A percentile compares a stretch with the other conserved stretches of the same genome.
Conservation (phyloP, 2,329 filamentous ascomycete species). For the Graphium sp. region DNA sequence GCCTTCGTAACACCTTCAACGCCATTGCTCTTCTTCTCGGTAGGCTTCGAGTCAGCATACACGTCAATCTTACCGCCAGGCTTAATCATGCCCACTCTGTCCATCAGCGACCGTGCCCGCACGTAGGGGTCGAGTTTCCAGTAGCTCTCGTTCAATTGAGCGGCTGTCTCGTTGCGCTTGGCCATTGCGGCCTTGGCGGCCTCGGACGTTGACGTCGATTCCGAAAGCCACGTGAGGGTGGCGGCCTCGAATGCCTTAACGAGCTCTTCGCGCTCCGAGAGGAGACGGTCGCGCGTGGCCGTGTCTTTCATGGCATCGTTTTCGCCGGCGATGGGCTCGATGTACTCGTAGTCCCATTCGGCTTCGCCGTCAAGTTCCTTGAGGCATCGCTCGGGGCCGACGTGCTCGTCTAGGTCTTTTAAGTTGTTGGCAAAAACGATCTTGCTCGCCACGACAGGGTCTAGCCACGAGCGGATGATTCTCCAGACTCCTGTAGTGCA, state of each 20-base stretch:
- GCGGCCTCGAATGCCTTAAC: constrained; percentile 57
- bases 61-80: constrained; percentile 53
- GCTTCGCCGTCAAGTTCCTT: constrained; percentile 79
- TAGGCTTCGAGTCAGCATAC: constrained; percentile 28
- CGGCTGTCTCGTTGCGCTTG: constrained; percentile 44
- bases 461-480: constrained; percentile 89
- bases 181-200: constrained; percentile 29
- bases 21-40: constrained; percentile 3
- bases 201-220: constrained; percentile 9
- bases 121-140: constrained; percentile 84
- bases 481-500: constrained; percentile 63
- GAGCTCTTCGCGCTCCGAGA: constrained; percentile 46
- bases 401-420: constrained; percentile 63
- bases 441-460: constrained; percentile 88
- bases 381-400: constrained; percentile 53
- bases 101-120: constrained; percentile 68
- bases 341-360: constrained; percentile 67
- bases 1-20: constrained; percentile 4
- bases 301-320: constrained; percentile 58
- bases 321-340: constrained; percentile 60
- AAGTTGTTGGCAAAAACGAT: constrained; percentile 80
- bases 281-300: constrained; percentile 43
- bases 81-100: constrained; percentile 59
- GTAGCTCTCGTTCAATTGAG: constrained; percentile 55
- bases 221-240: constrained; percentile 58